These are phyloP conservation scores for Solanum megistacrolobum DNA, from an alignment of 257 asterid genomes.

Conservation along the genomic window DNA sequence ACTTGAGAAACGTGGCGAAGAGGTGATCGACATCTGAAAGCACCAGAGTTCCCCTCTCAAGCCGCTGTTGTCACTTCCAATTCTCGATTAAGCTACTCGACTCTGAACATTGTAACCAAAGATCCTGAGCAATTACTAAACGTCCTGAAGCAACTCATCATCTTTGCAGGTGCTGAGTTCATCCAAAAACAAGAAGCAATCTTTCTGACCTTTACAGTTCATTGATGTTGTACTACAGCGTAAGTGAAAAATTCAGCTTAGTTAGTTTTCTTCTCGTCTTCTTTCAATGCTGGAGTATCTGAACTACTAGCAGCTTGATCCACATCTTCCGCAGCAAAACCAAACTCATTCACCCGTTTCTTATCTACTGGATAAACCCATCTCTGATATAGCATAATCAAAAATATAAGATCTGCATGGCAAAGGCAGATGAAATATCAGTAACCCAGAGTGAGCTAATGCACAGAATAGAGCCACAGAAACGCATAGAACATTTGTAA, in stretches of 20 bases:
- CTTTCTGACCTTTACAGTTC: not conserved
- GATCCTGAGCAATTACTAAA: not conserved
- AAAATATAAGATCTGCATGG: constrained; percentile 82
- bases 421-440: not conserved
- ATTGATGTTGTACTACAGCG: not conserved
- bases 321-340: constrained; percentile 83
- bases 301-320: constrained; percentile 28
- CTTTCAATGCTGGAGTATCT: constrained; percentile 28
- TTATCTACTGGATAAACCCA: constrained; percentile 89
- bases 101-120: not conserved
- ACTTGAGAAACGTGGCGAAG: not conserved
- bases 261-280: constrained; percentile 83
- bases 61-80: not conserved
- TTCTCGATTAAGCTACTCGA: not conserved
- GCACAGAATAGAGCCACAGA: not conserved
- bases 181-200: not conserved
- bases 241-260: constrained; percentile 17
- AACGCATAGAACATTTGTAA: not conserved
- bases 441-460: not conserved
- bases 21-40: not conserved
- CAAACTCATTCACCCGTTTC: constrained; percentile 88
- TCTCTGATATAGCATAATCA: constrained; percentile 83
- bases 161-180: not conserved
- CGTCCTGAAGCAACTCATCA: not conserved
- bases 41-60: not conserved